A percentile compares a stretch with the other conserved stretches of the same genome.
Conservation (phyloP, 805 yeast species). For the Yamadazyma paraphyllophila region DNA sequence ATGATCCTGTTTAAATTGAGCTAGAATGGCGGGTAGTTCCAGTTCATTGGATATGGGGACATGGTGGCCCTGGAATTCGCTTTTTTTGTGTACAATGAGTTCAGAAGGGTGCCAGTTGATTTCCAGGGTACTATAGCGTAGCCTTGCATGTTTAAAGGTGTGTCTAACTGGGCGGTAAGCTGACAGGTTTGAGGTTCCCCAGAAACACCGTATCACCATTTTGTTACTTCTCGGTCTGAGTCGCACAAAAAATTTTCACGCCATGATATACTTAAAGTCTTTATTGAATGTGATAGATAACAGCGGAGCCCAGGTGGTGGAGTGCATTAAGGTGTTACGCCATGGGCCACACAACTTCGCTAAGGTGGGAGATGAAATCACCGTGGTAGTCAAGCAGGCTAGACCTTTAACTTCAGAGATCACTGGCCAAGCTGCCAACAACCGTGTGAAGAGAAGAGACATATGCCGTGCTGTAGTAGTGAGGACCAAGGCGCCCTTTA, state of each 20-base stretch:
- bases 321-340: conserved; percentile 91
- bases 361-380: conserved; percentile 85
- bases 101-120: conserved; percentile 30
- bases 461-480: conserved; percentile 94
- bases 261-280: conserved; percentile 86
- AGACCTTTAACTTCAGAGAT: conserved; percentile 69
- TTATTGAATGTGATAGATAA: conserved; percentile 89
- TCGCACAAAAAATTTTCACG: conserved; percentile 6
- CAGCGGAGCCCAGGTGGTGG: conserved; percentile 92
- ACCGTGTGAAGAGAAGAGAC: conserved; percentile 91
- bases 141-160: too few relatives aligned
- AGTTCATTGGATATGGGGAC: conserved; percentile 34
- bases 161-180: not conserved
- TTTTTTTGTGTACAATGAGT: conserved; percentile 47
- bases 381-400: conserved; percentile 91
- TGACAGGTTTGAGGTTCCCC: not conserved
- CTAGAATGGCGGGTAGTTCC: conserved; percentile 45
- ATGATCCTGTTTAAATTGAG: conserved; percentile 41
- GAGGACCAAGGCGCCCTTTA: conserved; percentile 77
- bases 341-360: conserved; percentile 86
- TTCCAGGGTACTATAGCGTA: not conserved
- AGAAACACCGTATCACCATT: not conserved
- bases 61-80: conserved; percentile 67
- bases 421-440: conserved; percentile 70
- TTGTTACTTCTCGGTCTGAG: not conserved